Conservation (phyloP, 2,329 filamentous ascomycete species). For the Pestalotiopsis sp. region DNA sequence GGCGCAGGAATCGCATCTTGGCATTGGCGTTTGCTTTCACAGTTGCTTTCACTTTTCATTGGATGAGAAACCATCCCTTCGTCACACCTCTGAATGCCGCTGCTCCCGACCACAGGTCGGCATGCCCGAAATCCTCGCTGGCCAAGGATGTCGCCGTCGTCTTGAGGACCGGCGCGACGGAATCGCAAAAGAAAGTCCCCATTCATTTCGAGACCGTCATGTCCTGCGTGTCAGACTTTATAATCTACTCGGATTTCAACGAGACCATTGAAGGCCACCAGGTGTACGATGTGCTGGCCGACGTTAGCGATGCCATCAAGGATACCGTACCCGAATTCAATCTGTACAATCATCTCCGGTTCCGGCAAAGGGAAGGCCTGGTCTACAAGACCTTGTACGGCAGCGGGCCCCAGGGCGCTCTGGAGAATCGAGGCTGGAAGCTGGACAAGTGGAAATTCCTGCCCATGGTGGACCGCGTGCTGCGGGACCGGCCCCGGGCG, state of each 20-base stretch:
- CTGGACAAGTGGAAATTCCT: constrained; percentile 61
- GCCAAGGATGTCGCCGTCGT: constrained; percentile 53
- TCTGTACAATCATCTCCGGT: constrained; percentile 48
- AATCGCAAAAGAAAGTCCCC: constrained; percentile 54
- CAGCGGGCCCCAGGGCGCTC: constrained; percentile 27
- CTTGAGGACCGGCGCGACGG: constrained; percentile 60
- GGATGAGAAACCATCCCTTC: constrained; percentile 33
- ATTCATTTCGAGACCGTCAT: constrained; percentile 54
- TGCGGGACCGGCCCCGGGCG: constrained; percentile 38
- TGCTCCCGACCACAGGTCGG: neutral
- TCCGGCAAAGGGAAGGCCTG: constrained; percentile 37
- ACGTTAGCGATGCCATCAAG: constrained; percentile 38
- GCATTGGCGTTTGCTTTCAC: neutral
- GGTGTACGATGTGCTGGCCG: constrained; percentile 49
- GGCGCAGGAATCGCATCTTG: neutral
- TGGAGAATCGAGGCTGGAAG: constrained; percentile 45
- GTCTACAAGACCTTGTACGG: constrained; percentile 26
- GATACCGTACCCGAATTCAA: constrained; percentile 46
- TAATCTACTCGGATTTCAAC: constrained; percentile 59
- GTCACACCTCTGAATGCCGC: neutral
- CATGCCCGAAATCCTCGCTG: neutral
- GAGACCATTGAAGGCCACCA: constrained; percentile 49
- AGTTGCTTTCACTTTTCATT: neutral
- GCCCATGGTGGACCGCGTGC: constrained; percentile 51
- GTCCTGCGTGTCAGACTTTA: constrained; percentile 53